Evolutionary conservation across 306 rosid genomes (phyloP).

Genomic region (Vicia villosa): DNA sequence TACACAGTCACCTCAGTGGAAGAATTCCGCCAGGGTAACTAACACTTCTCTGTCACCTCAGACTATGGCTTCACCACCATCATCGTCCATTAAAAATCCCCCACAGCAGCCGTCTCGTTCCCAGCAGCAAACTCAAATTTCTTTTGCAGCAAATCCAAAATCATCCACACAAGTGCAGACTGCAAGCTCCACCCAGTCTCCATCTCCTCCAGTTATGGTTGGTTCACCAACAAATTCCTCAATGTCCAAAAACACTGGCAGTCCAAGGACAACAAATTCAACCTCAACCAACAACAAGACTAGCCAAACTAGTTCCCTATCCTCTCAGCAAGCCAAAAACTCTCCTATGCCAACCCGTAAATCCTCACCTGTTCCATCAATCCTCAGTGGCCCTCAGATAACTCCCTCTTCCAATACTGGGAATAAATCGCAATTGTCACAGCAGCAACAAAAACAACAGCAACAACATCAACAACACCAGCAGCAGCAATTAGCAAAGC

Average conservation of each 20-base stretch:
- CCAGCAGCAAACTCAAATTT: slow-evolving; percentile 84
- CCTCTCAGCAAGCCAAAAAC: slow-evolving; percentile 76
- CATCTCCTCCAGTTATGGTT: slow-evolving; percentile 78
- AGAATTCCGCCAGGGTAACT: slow-evolving; percentile 61
- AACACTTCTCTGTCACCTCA: slow-evolving; percentile 58
- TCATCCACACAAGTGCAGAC: slow-evolving; percentile 68
- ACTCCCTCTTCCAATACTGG: slow-evolving; percentile 56
- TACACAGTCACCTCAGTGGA: slow-evolving; percentile 90
- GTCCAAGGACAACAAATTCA: slow-evolving; percentile 79
- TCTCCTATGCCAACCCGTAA: slow-evolving; percentile 56
- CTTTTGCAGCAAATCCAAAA: slow-evolving; percentile 77
- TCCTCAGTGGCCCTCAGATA: slow-evolving; percentile 67
- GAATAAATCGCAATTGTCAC: slow-evolving; percentile 56
- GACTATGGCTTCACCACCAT: slow-evolving; percentile 63
- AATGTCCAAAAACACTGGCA: slow-evolving; percentile 80
- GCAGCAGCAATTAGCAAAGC: slow-evolving; percentile 57
- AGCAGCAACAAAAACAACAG: slow-evolving; percentile 55
- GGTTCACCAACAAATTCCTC: slow-evolving; percentile 90
- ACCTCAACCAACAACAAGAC: slow-evolving; percentile 62
- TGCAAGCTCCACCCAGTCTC: slow-evolving; percentile 62
- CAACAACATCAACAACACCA: slow-evolving; percentile 54
- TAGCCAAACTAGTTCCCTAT: slow-evolving; percentile 63
- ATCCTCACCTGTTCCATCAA: slow-evolving; percentile 85
- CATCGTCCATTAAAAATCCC: slow-evolving; percentile 60
- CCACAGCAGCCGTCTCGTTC: slow-evolving; percentile 72